phyloP scores from a whole-genome alignment of 805 yeast species.

The Yarrowia divulgata region DNA sequence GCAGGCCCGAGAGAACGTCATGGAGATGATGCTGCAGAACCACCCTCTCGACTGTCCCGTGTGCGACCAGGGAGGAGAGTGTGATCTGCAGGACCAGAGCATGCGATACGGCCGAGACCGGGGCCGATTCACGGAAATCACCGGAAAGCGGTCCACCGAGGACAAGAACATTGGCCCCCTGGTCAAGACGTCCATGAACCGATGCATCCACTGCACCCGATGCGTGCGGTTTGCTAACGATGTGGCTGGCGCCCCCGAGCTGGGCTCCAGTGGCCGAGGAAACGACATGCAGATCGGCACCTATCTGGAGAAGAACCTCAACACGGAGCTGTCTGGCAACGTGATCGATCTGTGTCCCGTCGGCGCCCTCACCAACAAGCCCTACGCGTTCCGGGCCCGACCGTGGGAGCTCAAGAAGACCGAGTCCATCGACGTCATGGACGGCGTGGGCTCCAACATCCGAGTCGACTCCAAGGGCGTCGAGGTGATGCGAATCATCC shows the following conservation, averaged over 20 bases:
- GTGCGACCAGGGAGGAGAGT: slow-evolving; percentile 94
- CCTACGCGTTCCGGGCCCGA: slow-evolving; percentile 89
- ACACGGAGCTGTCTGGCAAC: slow-evolving; percentile 86
- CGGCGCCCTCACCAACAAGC: slow-evolving; percentile 89
- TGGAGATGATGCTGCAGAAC: slow-evolving; percentile 85
- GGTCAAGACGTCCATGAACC: slow-evolving; percentile 88
- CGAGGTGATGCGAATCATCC: slow-evolving; percentile 86
- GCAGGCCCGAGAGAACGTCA: slow-evolving; percentile 87
- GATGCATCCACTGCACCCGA: slow-evolving; percentile 91
- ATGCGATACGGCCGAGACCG: slow-evolving; percentile 84
- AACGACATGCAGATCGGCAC: slow-evolving; percentile 93
- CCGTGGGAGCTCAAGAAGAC: slow-evolving; percentile 94
- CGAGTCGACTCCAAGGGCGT: slow-evolving; percentile 87
- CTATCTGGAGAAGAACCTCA: slow-evolving; percentile 81
- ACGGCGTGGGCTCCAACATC: slow-evolving; percentile 81
- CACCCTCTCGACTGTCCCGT: slow-evolving; percentile 93
- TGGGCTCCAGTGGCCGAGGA: slow-evolving; percentile 89
- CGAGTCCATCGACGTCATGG: slow-evolving; percentile 83
- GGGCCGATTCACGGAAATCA: slow-evolving; percentile 80
- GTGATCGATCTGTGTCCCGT: slow-evolving; percentile 89
- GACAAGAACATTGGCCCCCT: slow-evolving; percentile 90
- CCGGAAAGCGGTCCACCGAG: slow-evolving; percentile 89
- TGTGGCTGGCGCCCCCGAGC: slow-evolving; percentile 91
- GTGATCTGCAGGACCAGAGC: slow-evolving; percentile 89
- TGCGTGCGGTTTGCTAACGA: slow-evolving; percentile 90